phyloP scores from a whole-genome alignment of 2,329 filamentous ascomycete genomes.

The Diplodia intermedia region DNA sequence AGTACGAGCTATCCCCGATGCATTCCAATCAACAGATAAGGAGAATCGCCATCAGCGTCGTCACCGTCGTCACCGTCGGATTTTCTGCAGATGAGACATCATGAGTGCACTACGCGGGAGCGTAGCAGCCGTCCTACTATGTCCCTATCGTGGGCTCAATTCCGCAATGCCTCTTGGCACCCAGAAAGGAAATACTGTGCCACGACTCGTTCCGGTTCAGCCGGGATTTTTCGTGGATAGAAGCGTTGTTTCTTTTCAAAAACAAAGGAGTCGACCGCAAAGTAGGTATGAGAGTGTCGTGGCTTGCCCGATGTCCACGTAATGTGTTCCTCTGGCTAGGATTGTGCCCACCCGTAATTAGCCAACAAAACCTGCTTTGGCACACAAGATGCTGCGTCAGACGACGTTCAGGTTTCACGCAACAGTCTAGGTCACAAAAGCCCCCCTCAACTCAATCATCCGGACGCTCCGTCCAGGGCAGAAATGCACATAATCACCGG shows the following conservation, averaged over 20 bases:
- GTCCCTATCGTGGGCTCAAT: background rate
- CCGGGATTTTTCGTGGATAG: background rate
- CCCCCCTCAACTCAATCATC: background rate
- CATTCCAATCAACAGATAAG: background rate
- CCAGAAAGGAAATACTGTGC: background rate
- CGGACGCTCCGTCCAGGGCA: background rate
- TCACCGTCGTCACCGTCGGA: background rate
- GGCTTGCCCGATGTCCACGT: background rate
- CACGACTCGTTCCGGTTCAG: background rate
- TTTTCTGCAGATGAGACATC: background rate
- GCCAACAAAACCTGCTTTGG: background rate
- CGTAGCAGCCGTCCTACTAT: background rate
- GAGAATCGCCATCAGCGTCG: background rate
- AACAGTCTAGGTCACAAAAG: background rate
- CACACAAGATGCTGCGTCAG: background rate
- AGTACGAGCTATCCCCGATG: background rate
- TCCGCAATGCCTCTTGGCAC: background rate
- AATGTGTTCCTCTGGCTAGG: constrained; percentile 1
- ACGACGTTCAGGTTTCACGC: too few relatives aligned
- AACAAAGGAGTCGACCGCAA: background rate
- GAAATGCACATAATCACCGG: background rate
- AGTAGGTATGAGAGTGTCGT: background rate
- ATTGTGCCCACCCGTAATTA: background rate
- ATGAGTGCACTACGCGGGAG: background rate
- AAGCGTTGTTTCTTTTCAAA: background rate